These are phyloP conservation scores for Phytopythium helicoides DNA, from an alignment of 352 stramenopile genomes.

Conservation along the genomic window DNA sequence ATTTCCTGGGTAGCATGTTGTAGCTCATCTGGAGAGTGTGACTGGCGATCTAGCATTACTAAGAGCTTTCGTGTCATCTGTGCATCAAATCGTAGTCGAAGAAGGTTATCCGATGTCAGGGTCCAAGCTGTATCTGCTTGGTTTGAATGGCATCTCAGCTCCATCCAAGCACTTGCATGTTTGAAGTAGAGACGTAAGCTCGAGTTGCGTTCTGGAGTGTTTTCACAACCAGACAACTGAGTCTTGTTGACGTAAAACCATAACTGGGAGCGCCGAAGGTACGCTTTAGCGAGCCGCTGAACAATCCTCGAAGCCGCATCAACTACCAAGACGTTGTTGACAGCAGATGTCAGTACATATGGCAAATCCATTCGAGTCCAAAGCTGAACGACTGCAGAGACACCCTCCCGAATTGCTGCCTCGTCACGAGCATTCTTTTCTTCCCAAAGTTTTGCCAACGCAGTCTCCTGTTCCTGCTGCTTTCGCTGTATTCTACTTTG, in stretches of 20 bases:
- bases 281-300: slow-evolving; percentile 24
- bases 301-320: slow-evolving; percentile 23
- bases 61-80: slow-evolving; percentile 49
- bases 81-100: slow-evolving; percentile 36
- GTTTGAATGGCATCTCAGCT: slow-evolving; percentile 7
- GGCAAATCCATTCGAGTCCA: slow-evolving; percentile 39
- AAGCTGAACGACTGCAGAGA: slow-evolving; percentile 21
- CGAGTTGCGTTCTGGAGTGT: neutral
- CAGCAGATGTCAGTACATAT: slow-evolving; percentile 27
- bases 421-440: slow-evolving; percentile 3
- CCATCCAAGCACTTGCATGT: slow-evolving; percentile 39
- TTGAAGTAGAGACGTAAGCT: slow-evolving; percentile 43
- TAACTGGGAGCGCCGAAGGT: slow-evolving; percentile 14
- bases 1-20: slow-evolving; percentile 33
- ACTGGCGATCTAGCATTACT: slow-evolving; percentile 23
- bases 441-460: neutral
- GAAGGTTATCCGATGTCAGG: neutral
- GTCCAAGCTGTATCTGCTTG: too few relatives aligned
- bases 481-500: neutral
- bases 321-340: slow-evolving; percentile 22
- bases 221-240: neutral
- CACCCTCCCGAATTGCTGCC: slow-evolving; percentile 1
- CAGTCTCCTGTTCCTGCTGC: neutral
- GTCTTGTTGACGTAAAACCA: slow-evolving; percentile 19
- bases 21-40: slow-evolving; percentile 25